These are phyloP conservation scores for Fusarium albidum DNA, from an alignment of 2,329 filamentous ascomycete genomes.

Conservation along the genomic window DNA sequence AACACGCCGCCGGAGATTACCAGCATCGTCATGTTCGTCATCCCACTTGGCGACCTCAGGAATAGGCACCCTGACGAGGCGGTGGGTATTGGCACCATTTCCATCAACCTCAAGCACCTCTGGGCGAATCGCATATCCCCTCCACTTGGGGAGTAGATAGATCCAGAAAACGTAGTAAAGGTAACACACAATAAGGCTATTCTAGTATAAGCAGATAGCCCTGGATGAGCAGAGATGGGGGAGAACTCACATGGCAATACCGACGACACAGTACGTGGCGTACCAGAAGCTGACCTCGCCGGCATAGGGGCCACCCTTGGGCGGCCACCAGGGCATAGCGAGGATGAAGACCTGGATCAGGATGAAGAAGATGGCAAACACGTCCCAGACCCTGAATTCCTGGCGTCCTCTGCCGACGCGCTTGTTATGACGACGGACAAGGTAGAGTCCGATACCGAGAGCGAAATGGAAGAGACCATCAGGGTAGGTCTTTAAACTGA, in stretches of 20 bases:
- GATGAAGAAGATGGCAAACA: conserved; percentile 66
- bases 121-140: conserved; percentile 63
- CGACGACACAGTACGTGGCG: conserved; percentile 71
- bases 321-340: conserved; percentile 77
- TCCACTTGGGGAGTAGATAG: conserved; percentile 59
- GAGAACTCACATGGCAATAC: conserved; percentile 67
- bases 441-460: conserved; percentile 64
- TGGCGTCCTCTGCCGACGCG: conserved; percentile 56
- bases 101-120: conserved; percentile 56
- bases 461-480: conserved; percentile 64
- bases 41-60: conserved; percentile 65
- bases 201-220: neutral
- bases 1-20: conserved; percentile 24
- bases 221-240: fast-evolving
- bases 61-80: conserved; percentile 62
- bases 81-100: conserved; percentile 52
- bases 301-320: conserved; percentile 62
- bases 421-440: conserved; percentile 63
- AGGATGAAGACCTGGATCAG: conserved; percentile 68
- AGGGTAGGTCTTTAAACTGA: conserved; percentile 67
- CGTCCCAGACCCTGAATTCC: conserved; percentile 67
- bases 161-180: conserved; percentile 69
- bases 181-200: conserved; percentile 59
- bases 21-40: conserved; percentile 61
- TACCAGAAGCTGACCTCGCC: conserved; percentile 80